Evolutionary conservation across 1,284 basidiomycete genomes (phyloP).

Genomic region (Mycena sp.): DNA sequence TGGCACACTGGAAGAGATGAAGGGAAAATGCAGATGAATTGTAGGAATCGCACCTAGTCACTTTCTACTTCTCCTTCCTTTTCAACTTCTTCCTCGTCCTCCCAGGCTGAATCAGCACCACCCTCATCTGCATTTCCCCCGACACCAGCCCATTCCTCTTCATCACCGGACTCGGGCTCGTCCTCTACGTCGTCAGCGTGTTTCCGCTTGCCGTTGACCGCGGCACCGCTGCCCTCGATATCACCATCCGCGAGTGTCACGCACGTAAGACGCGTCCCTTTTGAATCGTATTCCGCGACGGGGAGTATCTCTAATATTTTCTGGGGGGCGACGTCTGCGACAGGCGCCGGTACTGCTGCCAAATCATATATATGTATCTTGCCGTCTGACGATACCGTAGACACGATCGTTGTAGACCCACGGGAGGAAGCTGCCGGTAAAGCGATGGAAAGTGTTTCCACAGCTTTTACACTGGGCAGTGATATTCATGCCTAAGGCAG

Average conservation of each 20-base stretch:
- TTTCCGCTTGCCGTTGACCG: conserved; percentile 50
- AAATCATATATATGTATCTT: conserved; percentile 85
- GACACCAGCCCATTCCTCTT: conserved; percentile 37
- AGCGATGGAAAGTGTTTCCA: conserved; percentile 68
- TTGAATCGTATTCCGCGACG: conserved; percentile 80
- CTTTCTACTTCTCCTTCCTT: conserved; percentile 36
- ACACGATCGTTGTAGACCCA: conserved; percentile 67
- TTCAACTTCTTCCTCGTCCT: conserved; percentile 37
- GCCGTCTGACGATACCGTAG: conserved; percentile 87
- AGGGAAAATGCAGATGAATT: no score
- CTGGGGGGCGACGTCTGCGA: conserved; percentile 23
- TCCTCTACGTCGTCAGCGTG: conserved; percentile 43
- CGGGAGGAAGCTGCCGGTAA: conserved; percentile 48
- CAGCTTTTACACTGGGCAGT: conserved; percentile 72
- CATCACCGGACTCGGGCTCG: conserved; percentile 41
- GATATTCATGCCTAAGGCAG: conserved; percentile 5
- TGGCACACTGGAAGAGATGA: no score
- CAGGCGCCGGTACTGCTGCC: conserved; percentile 49
- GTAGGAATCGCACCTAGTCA: no score
- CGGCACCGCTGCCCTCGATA: conserved; percentile 25
- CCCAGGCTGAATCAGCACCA: conserved; percentile 39
- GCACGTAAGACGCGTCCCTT: conserved; percentile 86
- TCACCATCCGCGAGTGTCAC: conserved; percentile 75
- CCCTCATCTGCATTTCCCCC: conserved; percentile 34
- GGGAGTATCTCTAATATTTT: conserved; percentile 57